Conservation (phyloP, 2,329 filamentous ascomycete genomes). For the Colletotrichum caudatum region DNA sequence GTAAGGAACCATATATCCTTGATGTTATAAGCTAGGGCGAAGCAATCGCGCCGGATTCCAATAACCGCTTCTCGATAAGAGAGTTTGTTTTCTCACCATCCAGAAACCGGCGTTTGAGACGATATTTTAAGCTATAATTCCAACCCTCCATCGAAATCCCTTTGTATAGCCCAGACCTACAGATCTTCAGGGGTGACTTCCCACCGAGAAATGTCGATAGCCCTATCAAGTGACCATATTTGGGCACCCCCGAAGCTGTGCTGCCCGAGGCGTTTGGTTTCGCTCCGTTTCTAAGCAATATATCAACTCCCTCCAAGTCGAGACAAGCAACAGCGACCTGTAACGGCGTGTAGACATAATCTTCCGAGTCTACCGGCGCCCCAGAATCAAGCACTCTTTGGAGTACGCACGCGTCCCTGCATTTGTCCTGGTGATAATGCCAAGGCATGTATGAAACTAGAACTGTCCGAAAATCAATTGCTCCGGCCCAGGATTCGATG, state of each 20-base stretch:
- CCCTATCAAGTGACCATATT: fast-evolving
- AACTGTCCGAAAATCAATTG: neutral
- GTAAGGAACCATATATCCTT: too few relatives aligned
- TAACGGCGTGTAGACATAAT: neutral
- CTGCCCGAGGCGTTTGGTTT: fast-evolving
- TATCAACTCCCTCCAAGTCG: neutral
- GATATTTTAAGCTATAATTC: too few relatives aligned
- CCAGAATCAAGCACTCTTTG: neutral
- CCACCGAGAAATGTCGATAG: fast-evolving
- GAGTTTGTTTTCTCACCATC: fast-evolving
- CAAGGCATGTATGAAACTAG: neutral
- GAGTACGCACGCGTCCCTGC: neutral
- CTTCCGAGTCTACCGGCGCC: neutral
- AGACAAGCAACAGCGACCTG: conserved; percentile 10
- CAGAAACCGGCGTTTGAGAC: fast-evolving
- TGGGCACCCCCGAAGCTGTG: fast-evolving
- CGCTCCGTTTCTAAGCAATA: neutral
- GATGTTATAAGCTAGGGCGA: too few relatives aligned
- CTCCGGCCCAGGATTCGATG: neutral
- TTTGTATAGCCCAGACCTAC: neutral
- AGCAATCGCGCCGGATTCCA: neutral
- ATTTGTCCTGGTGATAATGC: neutral
- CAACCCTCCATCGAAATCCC: too few relatives aligned
- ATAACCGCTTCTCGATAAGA: neutral
- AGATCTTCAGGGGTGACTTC: neutral